Evolutionary conservation across 2,329 filamentous ascomycete genomes (phyloP), one percentile per base, ranked within the genome.

Genomic region (Neodidymelliopsis sp.): DNA sequence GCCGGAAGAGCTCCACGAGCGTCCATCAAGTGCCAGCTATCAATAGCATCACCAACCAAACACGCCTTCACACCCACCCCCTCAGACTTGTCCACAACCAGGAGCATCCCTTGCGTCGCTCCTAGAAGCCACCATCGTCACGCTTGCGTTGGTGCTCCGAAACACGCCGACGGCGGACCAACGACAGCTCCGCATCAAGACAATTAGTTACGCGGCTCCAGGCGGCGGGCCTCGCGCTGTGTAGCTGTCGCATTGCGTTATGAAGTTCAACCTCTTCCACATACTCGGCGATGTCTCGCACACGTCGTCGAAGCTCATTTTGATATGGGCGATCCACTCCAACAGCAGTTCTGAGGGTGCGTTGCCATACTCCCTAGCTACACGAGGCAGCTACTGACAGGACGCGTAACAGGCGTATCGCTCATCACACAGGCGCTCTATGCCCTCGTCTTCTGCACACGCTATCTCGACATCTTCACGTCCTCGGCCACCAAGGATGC

Each of bases 381-480:
- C 38, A 33, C 9, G 38, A 33, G 22, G 18, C 27, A 40, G 3
- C 18, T 12, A 16, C 23, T 18, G 33, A 43, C 42, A 47, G 53
- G 25, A 56, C 49, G 18, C 25, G 28, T 35, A 18, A 30, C 48
- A 89, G 88, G 92, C 51, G 89, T 97, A 53, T 96, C 91, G 18
- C 85, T 96, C 68, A 90, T 97, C 65, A 96, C 89, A 1, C 93
- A 97, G 74, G 81, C 86, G 46, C 85, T 97, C 58, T 97, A 97
- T 76, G 85, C 87, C 45, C 72, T 88, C 56, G 92, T 97, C 49
- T 97, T 97, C 76, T 79, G 86, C 66, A 87, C 90, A 4, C 85
- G 93, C 53, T 97, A 97, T 75, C 83, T 93, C 57, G 90, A 97
- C 70, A 78, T 97, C 57, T 90, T 95, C 70, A 66, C 57, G 6